Evolutionary conservation across 2,329 filamentous ascomycete genomes (phyloP), one percentile per base, ranked within the genome.

Genomic region (Tolypocladium guangdongense): DNA sequence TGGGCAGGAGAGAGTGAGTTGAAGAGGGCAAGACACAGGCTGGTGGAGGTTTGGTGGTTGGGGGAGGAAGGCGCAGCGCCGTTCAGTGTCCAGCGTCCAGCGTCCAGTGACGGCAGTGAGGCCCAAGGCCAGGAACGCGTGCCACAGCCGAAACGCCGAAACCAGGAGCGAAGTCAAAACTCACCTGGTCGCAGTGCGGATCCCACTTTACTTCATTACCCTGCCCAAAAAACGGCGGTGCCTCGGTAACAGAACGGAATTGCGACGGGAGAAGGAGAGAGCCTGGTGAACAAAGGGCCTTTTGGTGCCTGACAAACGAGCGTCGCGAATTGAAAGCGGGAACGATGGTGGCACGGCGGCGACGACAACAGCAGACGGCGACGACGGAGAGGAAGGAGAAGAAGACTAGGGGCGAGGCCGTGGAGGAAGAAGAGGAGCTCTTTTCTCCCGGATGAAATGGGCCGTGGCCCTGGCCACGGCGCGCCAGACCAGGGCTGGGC

Each of bases 301-400:
- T 64, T 64, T 62, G 56, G 59, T 52, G 57, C 63, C 62, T 59
- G 60, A 63, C 63, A 67, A 71, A 70, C 68, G 68, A 71, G 65
- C 56, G 69, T 64, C 65, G 57, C 60, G 66, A 70, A 71, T 63
- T 59, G 62, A 71, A 69, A 58, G 54, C 57, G 58, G 60, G 50
- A 57, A 57, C 56, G 60, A 57, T 55, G 60, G 62, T 49, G 58
- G 60, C 48, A 57, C 57, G 57, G 63, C 56, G 56, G 59, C 63
- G 50, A 46, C 63, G 58, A 63, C 56, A 57, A 59, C 55, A 59
- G 59, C 59, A 57, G 55, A 55, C 58, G 52, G 59, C 52, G 55
- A 60, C 54, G 55, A 54, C 60, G 54, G 58, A 60, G 60, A 62
- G 57, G 57, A 58, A 46, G 56, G 54, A 56, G 54, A 58, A 60